Evolutionary conservation across 2,329 filamentous ascomycete genomes (phyloP), one percentile per base, ranked within the genome.

Genomic region (Fusarium poae): DNA sequence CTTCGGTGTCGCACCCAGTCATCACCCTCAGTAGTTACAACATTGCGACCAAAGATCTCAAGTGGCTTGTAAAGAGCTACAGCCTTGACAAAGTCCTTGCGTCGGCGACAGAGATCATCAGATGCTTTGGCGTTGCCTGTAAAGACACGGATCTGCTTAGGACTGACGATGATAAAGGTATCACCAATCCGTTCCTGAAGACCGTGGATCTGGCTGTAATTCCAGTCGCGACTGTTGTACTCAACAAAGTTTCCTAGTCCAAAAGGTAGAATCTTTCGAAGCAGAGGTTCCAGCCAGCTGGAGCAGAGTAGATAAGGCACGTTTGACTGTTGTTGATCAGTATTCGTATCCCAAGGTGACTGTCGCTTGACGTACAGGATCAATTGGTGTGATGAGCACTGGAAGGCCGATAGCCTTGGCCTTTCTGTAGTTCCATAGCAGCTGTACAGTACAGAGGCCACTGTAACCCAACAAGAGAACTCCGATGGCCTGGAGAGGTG

Each of bases 191-290:
- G 60, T 8, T 71, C 65, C 44, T 71, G 68, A 1, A 71, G 57
- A 9, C 51, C 57, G 37, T 60, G 45, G 20, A 71, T 71, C 37
- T 71, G 67, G 18, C 65, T 65, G 34, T 71, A 71, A 8, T 71
- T 71, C 65, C 64, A 71, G 29, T 71, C 65, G n/a, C 68, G 61
- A 2, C 64, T 71, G 48, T 71, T 71, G 57, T 71, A 71, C n/a
- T 71, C 67, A 2, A 71, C 67, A 57, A 71, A 71, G 5, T 71
- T 66, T 1, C 64, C 51, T 2, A 68, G 20, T 0, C 57, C 57
- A 32, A 66, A 60, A 3, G 67, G 68, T 2, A 71, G 2, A 0
- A 55, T 43, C 18, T 40, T 68, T 45, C 68, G 62, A 0, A 71
- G 4, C 0, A 71, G 10, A 0, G 68, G 68, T 12, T 70, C 68